Percentiles rank a stretch among this genome's conserved stretches.
phyloP scores from a whole-genome alignment of 1,139 yeast species.

The Debaryomyces subglobosus region DNA sequence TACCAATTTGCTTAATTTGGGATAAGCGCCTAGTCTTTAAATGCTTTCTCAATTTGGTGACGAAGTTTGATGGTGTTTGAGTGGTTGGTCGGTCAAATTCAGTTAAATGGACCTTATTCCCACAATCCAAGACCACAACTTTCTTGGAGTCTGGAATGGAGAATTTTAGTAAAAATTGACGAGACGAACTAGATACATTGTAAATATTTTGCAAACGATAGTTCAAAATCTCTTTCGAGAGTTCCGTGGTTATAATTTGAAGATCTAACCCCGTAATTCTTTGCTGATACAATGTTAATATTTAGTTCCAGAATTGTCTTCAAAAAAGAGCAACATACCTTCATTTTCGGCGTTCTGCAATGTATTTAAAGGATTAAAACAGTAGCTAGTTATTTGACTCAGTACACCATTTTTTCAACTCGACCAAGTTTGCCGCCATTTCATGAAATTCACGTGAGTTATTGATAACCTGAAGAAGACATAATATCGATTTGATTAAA shows the following conservation, averaged over 20 bases:
- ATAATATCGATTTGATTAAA: neutral
- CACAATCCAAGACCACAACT: slow-evolving; percentile 79
- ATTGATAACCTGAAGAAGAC: neutral
- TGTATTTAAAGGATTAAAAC: neutral
- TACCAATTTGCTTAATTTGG: slow-evolving; percentile 69
- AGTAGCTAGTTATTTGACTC: neutral
- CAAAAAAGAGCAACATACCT: slow-evolving; percentile 10
- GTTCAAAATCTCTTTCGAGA: slow-evolving; percentile 56
- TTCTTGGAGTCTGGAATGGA: slow-evolving; percentile 82
- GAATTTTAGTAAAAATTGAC: slow-evolving; percentile 80
- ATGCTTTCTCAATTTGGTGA: slow-evolving; percentile 82
- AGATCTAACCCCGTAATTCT: slow-evolving; percentile 84
- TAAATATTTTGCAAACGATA: slow-evolving; percentile 85
- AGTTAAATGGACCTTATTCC: slow-evolving; percentile 78
- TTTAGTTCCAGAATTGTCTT: neutral
- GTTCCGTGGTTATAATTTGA: slow-evolving; percentile 69
- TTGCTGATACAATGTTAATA: slow-evolving; percentile 50
- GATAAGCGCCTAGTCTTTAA: slow-evolving; percentile 79
- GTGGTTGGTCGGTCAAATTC: slow-evolving; percentile 81
- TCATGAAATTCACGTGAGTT: slow-evolving; percentile 5
- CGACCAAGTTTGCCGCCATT: slow-evolving; percentile 5
- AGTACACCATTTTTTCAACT: neutral
- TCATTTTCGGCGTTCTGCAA: slow-evolving; percentile 8
- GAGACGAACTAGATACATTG: slow-evolving; percentile 70
- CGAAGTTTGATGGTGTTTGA: slow-evolving; percentile 82